Evolutionary conservation across 768 basidiomycete genomes (phyloP).

Genomic region (Auriscalpium microsporum): DNA sequence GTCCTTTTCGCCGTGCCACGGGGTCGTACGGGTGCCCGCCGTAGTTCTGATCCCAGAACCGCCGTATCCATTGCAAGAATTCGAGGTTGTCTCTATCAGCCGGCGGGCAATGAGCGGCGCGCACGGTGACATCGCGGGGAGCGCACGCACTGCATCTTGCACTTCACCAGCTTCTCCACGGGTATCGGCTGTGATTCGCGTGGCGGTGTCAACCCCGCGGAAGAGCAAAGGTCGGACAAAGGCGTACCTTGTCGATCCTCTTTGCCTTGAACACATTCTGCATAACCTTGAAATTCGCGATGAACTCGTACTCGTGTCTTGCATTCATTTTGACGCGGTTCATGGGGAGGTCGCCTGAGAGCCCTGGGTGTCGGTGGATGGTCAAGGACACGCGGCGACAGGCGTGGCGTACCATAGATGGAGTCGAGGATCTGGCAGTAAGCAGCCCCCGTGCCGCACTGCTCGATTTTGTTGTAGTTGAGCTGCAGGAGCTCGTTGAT

Average conservation of each 20-base stretch:
- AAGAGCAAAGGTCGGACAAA: neutral
- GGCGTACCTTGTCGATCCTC: constrained; percentile 84
- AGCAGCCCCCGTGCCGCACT: constrained; percentile 84
- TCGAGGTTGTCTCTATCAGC: constrained; percentile 84
- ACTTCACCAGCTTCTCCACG: constrained; percentile 91
- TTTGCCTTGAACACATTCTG: constrained; percentile 88
- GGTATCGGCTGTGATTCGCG: constrained; percentile 65
- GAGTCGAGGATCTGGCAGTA: constrained; percentile 96
- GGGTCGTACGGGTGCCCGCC: constrained; percentile 85
- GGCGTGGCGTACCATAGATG: constrained; percentile 65
- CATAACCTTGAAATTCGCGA: constrained; percentile 93
- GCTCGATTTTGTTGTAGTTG: constrained; percentile 88
- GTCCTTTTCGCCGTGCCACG: constrained; percentile 71
- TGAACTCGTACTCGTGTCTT: constrained; percentile 90
- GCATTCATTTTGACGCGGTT: constrained; percentile 90
- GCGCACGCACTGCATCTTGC: constrained; percentile 91
- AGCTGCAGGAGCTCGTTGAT: constrained; percentile 88
- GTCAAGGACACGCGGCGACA: neutral
- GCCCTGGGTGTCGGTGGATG: neutral
- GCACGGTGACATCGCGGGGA: constrained; percentile 4
- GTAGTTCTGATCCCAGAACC: constrained; percentile 91
- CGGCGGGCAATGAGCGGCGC: neutral
- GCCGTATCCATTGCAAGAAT: constrained; percentile 95
- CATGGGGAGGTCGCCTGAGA: constrained; percentile 86
- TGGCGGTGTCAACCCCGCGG: neutral